Evolutionary conservation across 192 early-diverging fungal genomes (phyloP).

Genomic region (Coemansia nantahalensis): DNA sequence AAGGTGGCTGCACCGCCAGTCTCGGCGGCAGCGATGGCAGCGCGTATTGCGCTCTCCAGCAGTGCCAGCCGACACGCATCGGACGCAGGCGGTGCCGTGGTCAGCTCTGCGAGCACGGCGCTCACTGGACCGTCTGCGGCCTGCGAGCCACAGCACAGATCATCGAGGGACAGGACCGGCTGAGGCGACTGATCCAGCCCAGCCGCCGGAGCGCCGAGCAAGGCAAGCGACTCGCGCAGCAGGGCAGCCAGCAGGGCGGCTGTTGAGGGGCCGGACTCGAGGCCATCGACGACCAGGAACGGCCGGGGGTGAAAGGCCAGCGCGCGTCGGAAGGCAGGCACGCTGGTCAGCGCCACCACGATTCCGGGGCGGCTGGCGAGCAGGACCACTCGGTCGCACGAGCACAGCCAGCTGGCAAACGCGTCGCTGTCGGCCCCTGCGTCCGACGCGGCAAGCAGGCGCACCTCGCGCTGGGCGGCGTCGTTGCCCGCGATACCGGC

Average conservation of each 20-base stretch:
- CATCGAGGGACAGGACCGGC: background rate
- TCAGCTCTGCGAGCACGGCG: background rate
- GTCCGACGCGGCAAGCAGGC: conserved; percentile 8
- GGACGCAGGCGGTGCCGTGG: background rate
- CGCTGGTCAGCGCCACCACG: conserved; percentile 10
- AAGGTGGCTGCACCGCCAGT: conserved; percentile 4
- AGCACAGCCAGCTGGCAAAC: conserved; percentile 34
- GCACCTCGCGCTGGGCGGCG: background rate
- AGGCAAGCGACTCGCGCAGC: conserved; percentile 17
- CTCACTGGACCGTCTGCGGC: background rate
- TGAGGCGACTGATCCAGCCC: background rate
- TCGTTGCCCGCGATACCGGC: background rate
- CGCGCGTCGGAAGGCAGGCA: conserved; percentile 3
- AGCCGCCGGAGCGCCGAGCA: conserved; percentile 4
- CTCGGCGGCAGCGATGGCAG: conserved; percentile 17
- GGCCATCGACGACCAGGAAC: conserved; percentile 7
- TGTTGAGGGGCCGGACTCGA: conserved; percentile 8
- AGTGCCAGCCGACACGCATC: background rate
- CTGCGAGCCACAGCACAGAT: background rate
- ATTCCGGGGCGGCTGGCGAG: conserved; percentile 14
- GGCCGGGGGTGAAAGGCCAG: conserved; percentile 21
- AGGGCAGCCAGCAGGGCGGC: conserved; percentile 9
- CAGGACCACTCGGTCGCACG: conserved; percentile 25
- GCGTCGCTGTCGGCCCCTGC: conserved; percentile 1
- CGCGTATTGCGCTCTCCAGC: conserved; percentile 11